Base-by-base conservation (phyloP, 1,284 basidiomycete genomes). In the Trichosporon faecale region DNA sequence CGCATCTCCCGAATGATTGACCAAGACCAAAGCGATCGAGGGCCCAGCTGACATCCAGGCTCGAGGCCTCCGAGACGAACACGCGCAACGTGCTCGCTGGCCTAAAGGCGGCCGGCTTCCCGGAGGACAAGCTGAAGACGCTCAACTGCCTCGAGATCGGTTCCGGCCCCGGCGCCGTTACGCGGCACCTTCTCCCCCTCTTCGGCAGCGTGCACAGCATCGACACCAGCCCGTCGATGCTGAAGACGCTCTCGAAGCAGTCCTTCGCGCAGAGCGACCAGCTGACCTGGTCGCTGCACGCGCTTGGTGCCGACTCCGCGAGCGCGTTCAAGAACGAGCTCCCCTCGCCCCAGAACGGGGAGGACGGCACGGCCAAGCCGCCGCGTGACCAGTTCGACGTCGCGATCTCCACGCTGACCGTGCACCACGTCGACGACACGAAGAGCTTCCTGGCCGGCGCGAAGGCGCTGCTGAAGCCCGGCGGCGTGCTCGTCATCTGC, bases 81-180 rank as follows among this genome's bases (percentile, higher is more conserved):
- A 55, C 68, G 21, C 72, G 76, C 11, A 69, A 75, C 21, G 68
- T 79, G 27, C 3, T 76, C 0, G 57, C 72, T 29, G 72, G 76
- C 6, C 70, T 81, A 4, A 18, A 60, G 14, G 44, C 67, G 2
- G 70, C 75, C 1, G 75, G 73, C 1, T 14, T 73, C 18, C 23
- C 64, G 2, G 21, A 70, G 18, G 64, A 49, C 3, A 64, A 72
- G 4, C 66, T 77, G 6, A 68, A 61, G 21, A 27, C 21, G 8
- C 44, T 78, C 40, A 14, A 76, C 64, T 55, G 77, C 1, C 70
- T 80, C 55, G 80, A 81, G 68, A 70, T 81, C 23, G 80, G 80
- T 25, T 72, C 73, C 68, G 80, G 80, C 35, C 70, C 75, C 2
- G 79, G 79, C n/a, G 66, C 76, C 11, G 80, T 82, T 0, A 80